Evolutionary conservation across 495 filamentous ascomycete species (phyloP).

Genomic region (Amniculicola lignicola): DNA sequence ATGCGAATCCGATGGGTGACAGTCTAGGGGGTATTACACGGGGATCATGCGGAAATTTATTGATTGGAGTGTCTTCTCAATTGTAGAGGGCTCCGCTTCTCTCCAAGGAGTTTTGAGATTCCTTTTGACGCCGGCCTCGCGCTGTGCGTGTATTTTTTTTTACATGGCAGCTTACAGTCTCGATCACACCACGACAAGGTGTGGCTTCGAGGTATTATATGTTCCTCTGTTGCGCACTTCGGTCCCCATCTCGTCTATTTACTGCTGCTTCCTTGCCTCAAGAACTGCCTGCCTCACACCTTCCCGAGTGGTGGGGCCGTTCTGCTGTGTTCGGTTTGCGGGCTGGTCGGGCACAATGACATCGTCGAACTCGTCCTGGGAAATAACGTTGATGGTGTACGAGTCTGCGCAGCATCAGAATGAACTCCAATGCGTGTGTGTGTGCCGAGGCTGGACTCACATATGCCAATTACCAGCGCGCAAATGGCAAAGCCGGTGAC

Average conservation of each 20-base stretch:
- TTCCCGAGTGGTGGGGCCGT: slow-evolving; percentile 5
- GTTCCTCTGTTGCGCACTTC: background rate
- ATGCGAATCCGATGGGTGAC: no score
- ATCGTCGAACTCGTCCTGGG: slow-evolving; percentile 97
- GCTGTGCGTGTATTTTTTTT: no score
- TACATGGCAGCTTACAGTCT: background rate
- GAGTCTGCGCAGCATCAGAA: slow-evolving; percentile 54
- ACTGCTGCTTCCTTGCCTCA: slow-evolving; percentile 12
- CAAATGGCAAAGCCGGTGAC: slow-evolving; percentile 68
- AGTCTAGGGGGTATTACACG: no score
- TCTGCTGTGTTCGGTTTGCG: slow-evolving; percentile 17
- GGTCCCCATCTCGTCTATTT: background rate
- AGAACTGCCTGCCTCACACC: slow-evolving; percentile 19
- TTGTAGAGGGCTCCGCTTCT: no score
- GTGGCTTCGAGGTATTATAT: no score
- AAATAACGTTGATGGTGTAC: slow-evolving; percentile 83
- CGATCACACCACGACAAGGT: no score
- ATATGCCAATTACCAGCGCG: slow-evolving; percentile 71
- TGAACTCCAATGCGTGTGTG: background rate
- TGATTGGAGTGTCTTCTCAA: no score
- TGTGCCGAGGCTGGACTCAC: slow-evolving; percentile 52
- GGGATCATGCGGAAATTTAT: no score
- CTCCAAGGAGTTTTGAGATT: no score
- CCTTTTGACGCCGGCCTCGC: no score
- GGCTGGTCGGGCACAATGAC: slow-evolving; percentile 53